phyloP scores from a whole-genome alignment of 2,329 filamentous ascomycete genomes.

The Diplodia mutila region DNA sequence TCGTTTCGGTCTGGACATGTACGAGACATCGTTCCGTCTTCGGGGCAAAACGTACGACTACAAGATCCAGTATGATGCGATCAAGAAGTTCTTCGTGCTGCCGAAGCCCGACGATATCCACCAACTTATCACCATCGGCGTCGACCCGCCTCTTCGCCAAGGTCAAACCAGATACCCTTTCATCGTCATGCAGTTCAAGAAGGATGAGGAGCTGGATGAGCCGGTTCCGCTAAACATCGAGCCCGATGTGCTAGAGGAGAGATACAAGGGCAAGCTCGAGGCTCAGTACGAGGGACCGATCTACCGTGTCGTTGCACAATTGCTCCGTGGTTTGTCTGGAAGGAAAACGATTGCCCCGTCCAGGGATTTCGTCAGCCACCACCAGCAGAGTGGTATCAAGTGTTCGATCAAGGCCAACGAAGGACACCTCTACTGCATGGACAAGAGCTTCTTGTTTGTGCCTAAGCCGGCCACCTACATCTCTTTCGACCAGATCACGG shows the following conservation, averaged over 20 bases:
- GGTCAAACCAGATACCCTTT: slow-evolving; percentile 98
- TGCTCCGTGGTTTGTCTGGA: slow-evolving; percentile 90
- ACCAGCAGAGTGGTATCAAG: slow-evolving; percentile 93
- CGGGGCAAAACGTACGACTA: slow-evolving; percentile 99
- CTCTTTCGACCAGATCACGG: slow-evolving; percentile 87
- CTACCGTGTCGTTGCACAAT: slow-evolving; percentile 89
- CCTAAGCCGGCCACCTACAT: slow-evolving; percentile 98
- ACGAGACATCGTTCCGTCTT: slow-evolving; percentile 94
- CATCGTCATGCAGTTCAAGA: slow-evolving; percentile 98
- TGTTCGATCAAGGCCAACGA: slow-evolving; percentile 99
- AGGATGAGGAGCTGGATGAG: slow-evolving; percentile 89
- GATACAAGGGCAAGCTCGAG: slow-evolving; percentile 88
- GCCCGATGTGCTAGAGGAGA: slow-evolving; percentile 79
- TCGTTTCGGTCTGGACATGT: slow-evolving; percentile 99
- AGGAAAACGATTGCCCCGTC: slow-evolving; percentile 95
- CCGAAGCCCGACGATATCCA: slow-evolving; percentile 99
- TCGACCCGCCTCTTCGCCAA: slow-evolving; percentile 93
- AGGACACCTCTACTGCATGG: slow-evolving; percentile 93
- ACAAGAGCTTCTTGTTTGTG: slow-evolving; percentile 99
- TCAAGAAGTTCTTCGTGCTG: slow-evolving; percentile 98
- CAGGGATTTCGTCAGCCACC: slow-evolving; percentile 92
- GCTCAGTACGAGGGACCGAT: slow-evolving; percentile 92
- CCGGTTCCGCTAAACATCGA: slow-evolving; percentile 76
- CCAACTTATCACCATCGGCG: slow-evolving; percentile 88
- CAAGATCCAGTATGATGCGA: slow-evolving; percentile 97